Evolutionary conservation across 148 eudicot species (phyloP), one percentile per base, ranked within the genome.

Genomic region (Persicaria tinctoria): DNA sequence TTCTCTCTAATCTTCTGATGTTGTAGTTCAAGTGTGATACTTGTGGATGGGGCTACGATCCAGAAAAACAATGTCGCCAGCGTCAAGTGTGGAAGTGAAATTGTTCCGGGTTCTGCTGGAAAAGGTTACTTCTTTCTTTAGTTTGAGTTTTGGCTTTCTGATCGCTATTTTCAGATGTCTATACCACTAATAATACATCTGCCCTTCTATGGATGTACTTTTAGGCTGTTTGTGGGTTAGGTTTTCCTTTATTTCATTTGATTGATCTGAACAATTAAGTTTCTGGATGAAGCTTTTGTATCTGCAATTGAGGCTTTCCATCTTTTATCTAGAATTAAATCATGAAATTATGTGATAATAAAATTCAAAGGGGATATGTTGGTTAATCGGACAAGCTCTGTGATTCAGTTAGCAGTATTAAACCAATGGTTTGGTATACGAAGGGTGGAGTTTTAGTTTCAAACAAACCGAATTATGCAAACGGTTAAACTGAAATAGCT

Each of bases 71-170:
- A 83, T 69, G 68, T 70, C 23, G 75, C 75, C 64, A 74, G 83
- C 51, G 81, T 91, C 59, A 89, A 79, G 79, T 89, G 96, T 84
- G 96, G 93, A 77, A 83, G 88, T 79, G 86, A 89, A 85, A 91
- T 91, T 57, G 76, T 84, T 41, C 86, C 89, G 49, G 91, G 88
- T 64, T 80, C 89, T 74, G 74, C 73, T 62, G 74, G 74, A 60
- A 81, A 85, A 77, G 94, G 94, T 86, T 13, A 84, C 82, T 8
- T 14, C 38, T 50, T 18, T 27, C 20, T 74, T 7, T 38, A 66
- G 48, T 38, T 41, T 13, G 17, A 66, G 18, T 12, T 7, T 32
- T 41, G 17, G 9, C 70, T 66, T 41, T 38, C 20, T 66, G 46
- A 41, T 66, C 47, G 1, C 14, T 14, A 66, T 12, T 13, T 38